Evolutionary conservation across 176 grass and related monocot species (phyloP), one percentile per base, ranked within the genome.

Genomic region (Sorghum bicolor): DNA sequence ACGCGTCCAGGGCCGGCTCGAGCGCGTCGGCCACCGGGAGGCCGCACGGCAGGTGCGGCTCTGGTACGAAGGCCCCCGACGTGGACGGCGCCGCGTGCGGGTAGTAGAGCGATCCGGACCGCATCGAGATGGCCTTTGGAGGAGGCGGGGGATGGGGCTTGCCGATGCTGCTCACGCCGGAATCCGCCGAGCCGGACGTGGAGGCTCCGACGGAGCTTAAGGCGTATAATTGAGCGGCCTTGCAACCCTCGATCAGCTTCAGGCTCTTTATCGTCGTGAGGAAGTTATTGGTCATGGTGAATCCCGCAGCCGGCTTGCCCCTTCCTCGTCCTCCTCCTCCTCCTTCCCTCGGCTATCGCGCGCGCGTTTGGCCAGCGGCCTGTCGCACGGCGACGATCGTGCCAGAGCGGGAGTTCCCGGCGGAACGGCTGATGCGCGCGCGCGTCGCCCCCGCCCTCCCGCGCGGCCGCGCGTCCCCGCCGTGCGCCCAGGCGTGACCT

Each of bases 161-260:
- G 28, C 86, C 73, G 20, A 72, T 90, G 52, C 20, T 79, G 20
- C 71, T 83, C 4, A 36, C 68, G 43, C 48, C 68, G 25, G 75
- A 66, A 33, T 71, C 80, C 2, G 74, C 83, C 3, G 82, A 76
- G 55, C 80, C 79, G 1, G 91, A 90, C 0, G 91, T 85, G 25
- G 91, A 91, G 11, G 91, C 64, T 7, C 47, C 47, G 28, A 68
- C 63, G 4, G 83, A 65, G 72, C 82, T 83, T 62, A 90, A 81
- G 2, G 93, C 91, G 76, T 93, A 95, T 43, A 91, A 87, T 86
- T 91, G 96, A 17, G 72, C 84, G 24, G 88, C 86, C 52, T 95
- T 93, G 87, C 93, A 98, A 19, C 93, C 96, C 45, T 98, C 93
- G 62, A 98, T 92, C 69, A 98, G 82, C 85, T 98, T 98, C 28